phyloP scores from a whole-genome alignment of 2,329 filamentous ascomycete species.

The Apiospora aurea region DNA sequence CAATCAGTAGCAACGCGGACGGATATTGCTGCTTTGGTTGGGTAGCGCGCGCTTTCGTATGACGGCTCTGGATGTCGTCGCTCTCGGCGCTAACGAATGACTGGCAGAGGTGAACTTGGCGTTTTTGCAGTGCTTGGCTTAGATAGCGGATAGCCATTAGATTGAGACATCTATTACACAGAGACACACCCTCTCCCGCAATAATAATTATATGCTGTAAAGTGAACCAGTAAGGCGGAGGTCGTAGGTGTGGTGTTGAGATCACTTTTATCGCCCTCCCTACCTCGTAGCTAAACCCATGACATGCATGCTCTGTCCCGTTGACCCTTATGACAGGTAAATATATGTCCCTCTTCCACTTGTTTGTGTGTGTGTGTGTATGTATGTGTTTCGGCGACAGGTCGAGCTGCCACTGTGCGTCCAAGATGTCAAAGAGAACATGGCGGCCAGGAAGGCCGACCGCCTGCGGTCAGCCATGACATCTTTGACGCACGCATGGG shows the following conservation, averaged over 20 bases:
- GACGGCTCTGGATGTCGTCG: slow-evolving; percentile 6
- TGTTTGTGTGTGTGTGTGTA: background rate
- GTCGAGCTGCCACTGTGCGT: background rate
- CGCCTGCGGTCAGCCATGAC: background rate
- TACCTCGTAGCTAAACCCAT: background rate
- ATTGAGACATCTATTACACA: background rate
- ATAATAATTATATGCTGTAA: background rate
- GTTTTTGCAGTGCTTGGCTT: background rate
- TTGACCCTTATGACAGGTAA: background rate
- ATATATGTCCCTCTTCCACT: no score
- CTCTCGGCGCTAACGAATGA: background rate
- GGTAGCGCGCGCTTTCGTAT: slow-evolving; percentile 26
- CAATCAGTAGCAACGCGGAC: background rate
- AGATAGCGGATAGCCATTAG: background rate
- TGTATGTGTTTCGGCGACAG: background rate
- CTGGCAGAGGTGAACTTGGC: slow-evolving; percentile 2
- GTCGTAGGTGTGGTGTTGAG: background rate
- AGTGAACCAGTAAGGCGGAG: background rate
- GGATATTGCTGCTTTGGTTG: slow-evolving; percentile 14
- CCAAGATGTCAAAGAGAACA: background rate
- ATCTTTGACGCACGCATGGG: background rate
- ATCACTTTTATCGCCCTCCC: background rate
- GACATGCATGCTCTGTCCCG: background rate
- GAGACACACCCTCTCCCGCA: background rate
- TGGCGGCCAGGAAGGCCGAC: background rate